These are phyloP conservation scores for Byssoonygena ceratinophila DNA, from an alignment of 2,329 filamentous ascomycete species.

Conservation along the genomic window DNA sequence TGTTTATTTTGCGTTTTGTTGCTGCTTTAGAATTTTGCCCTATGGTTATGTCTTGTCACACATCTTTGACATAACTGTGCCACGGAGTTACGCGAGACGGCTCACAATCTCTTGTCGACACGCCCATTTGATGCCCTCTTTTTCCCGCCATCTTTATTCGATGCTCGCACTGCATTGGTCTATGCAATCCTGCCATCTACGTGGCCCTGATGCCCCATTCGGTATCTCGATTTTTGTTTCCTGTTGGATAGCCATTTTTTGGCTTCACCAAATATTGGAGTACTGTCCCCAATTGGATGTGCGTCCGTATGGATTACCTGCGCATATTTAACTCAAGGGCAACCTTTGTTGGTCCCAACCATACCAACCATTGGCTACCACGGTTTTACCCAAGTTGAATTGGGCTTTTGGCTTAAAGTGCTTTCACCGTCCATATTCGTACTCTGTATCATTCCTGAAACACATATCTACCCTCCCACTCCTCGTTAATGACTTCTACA, in stretches of 20 bases:
- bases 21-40: not conserved
- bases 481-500: conserved; percentile 1
- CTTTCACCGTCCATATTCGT: conserved; percentile 3
- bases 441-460: conserved; percentile 1
- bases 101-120: not conserved
- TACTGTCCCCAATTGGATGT: not conserved
- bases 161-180: not conserved
- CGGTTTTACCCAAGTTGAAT: not conserved
- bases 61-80: not conserved
- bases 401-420: not conserved
- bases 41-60: too few species aligned
- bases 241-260: conserved; percentile 3
- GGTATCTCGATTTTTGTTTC: not conserved
- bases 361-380: too few species aligned
- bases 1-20: not conserved
- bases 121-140: not conserved
- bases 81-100: not conserved
- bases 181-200: not conserved
- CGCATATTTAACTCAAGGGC: not conserved
- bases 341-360: not conserved
- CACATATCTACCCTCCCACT: conserved; percentile 4
- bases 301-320: not conserved
- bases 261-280: not conserved
- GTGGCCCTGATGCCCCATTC: not conserved
- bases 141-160: not conserved